Percentiles rank a stretch among this genome's conserved stretches.
These are phyloP conservation scores for Cinchona pubescens DNA, from an alignment of 257 asterid genomes.

Conservation along the genomic window DNA sequence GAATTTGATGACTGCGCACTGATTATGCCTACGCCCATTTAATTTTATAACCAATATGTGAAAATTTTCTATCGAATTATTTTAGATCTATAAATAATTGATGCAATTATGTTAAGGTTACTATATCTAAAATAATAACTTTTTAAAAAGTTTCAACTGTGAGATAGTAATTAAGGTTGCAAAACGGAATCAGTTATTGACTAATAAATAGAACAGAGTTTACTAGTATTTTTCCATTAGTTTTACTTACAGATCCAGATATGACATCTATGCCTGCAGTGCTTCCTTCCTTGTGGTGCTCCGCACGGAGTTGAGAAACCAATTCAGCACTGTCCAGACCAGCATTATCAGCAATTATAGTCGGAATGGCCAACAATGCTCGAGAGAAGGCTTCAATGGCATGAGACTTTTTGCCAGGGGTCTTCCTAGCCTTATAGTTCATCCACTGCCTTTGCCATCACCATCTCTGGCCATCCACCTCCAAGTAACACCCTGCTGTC, in stretches of 20 bases:
- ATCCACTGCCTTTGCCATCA: slow-evolving; percentile 89
- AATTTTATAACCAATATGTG: too few relatives aligned
- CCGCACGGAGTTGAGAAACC: slow-evolving; percentile 88
- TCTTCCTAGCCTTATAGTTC: slow-evolving; percentile 83
- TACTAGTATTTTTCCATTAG: not conserved
- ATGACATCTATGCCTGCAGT: slow-evolving; percentile 82
- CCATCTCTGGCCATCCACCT: slow-evolving; percentile 98
- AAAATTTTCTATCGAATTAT: too few relatives aligned
- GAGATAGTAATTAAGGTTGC: too few relatives aligned
- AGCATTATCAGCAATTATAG: slow-evolving; percentile 88
- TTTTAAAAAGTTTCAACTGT: too few relatives aligned
- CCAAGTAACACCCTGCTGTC: slow-evolving; percentile 84
- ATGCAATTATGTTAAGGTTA: too few relatives aligned
- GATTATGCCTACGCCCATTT: too few relatives aligned
- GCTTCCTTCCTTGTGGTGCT: slow-evolving; percentile 77
- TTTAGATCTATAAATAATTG: too few relatives aligned
- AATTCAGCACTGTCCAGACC: slow-evolving; percentile 87
- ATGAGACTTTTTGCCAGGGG: slow-evolving; percentile 85
- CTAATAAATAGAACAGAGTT: too few relatives aligned
- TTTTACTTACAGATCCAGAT: slow-evolving; percentile 70
- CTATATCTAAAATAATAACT: too few relatives aligned
- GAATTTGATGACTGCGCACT: too few relatives aligned
- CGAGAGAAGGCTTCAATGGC: slow-evolving; percentile 91
- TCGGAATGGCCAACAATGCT: slow-evolving; percentile 81
- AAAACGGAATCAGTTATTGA: too few relatives aligned